These are phyloP conservation scores for Eucalyptus fibrosa DNA, from an alignment of 345 rosid species.

Conservation along the genomic window DNA sequence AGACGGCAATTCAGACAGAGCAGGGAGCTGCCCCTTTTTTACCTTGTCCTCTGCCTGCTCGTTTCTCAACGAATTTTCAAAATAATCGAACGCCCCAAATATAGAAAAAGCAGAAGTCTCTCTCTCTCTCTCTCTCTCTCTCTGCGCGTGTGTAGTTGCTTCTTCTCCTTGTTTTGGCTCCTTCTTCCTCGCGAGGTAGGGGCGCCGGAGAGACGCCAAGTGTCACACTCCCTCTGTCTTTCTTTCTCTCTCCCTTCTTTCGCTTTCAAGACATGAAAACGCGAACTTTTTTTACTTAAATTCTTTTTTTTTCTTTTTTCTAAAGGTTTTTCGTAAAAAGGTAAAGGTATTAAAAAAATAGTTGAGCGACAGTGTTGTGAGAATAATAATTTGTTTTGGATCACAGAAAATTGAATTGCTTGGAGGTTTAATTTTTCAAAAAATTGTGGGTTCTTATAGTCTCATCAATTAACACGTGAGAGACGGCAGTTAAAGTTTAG, in stretches of 20 bases:
- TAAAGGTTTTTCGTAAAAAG: not conserved
- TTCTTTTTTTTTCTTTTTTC: not conserved
- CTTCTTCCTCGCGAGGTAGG: constrained; percentile 1
- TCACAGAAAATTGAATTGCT: no score
- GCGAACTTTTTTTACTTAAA: not conserved
- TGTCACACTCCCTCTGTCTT: constrained; percentile 3
- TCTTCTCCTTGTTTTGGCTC: not conserved
- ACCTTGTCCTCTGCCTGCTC: not conserved
- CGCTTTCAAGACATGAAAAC: constrained; percentile 12
- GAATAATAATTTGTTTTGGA: no score
- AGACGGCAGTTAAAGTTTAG: not conserved
- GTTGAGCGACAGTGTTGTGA: accelerated
- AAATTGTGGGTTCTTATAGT: no score
- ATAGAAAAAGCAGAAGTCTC: not conserved
- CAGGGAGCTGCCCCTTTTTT: not conserved
- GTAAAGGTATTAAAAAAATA: no score
- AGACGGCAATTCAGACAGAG: not conserved
- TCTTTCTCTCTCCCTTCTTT: not conserved
- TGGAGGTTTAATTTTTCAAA: no score
- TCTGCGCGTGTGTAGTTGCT: not conserved
- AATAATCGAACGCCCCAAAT: not conserved
- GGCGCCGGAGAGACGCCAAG: constrained; percentile 21
- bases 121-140: not conserved
- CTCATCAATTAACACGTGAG: not conserved
- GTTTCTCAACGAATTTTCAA: not conserved